Evolutionary conservation across 2,329 filamentous ascomycete genomes (phyloP), one percentile per base, ranked within the genome.

Genomic region (Trichoderma oligosporum): DNA sequence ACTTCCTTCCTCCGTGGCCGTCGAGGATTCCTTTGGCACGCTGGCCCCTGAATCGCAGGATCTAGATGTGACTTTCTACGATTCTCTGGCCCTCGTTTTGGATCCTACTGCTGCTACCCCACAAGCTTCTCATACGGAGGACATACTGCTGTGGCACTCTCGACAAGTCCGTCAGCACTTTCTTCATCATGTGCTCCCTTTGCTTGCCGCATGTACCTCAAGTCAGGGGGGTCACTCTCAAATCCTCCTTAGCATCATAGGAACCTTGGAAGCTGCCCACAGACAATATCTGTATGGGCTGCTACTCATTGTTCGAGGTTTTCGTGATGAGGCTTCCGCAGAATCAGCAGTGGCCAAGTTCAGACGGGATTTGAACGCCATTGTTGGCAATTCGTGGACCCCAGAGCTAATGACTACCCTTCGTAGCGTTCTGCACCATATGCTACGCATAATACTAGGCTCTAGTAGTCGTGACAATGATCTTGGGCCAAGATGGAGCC

Each of bases 321-420:
- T 81, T 61, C 68, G 74, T 9, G 69, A 70, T 24, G 68, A 68
- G 42, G 68, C 66, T 29, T 63, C 67, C 24, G 74, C 71, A 54
- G 68, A 70, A 44, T 67, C 68, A 29, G 74, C 74, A 36, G 70
- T 77, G 7, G 67, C 66, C 52, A 81, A 79, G 56, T 87, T 89
- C 64, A 76, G 74, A 14, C 74, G 79, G 47, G 85, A 89, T 61
- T 69, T 89, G 9, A 80, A 87, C 64, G 83, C 85, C 20, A 76
- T 88, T 20, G 79, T 89, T 61, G 80, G 82, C 42, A 86, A 87
- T 67, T 85, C 84, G 8, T 76, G 84, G 58, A 80, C 79, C 2
- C 73, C 73, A 35, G 73, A 77, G 4, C 73, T 88, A 47, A 75
- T 78, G 33, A 71, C 73, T 46, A 80, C 84, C 1, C 68, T 89